phyloP scores from a whole-genome alignment of 345 rosid species.

The Arabis alpina region DNA sequence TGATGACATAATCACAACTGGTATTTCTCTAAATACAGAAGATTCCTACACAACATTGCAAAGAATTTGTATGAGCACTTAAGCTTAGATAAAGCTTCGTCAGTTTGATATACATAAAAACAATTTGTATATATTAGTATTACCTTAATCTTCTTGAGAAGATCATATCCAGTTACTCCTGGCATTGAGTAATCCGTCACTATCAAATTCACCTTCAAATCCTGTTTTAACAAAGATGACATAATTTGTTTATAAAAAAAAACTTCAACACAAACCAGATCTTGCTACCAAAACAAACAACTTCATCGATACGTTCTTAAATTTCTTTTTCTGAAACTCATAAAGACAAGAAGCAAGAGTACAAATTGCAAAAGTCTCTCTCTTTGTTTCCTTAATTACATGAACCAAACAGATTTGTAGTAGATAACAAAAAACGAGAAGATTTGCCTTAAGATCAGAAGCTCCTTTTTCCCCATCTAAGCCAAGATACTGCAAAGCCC shows the following conservation, averaged over 20 bases:
- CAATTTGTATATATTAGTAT: no score
- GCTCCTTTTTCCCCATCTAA: constrained; percentile 68
- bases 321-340: background rate
- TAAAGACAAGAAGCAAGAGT: constrained; percentile 7
- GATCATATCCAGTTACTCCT: constrained; percentile 82
- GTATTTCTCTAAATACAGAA: constrained; percentile 66
- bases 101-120: background rate
- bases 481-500: constrained; percentile 82
- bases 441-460: constrained; percentile 60
- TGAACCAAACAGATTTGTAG: constrained; percentile 20
- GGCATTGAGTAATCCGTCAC: constrained; percentile 90
- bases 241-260: background rate
- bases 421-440: background rate
- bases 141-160: constrained; percentile 80
- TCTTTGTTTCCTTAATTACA: background rate
- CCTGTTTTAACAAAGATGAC: constrained; percentile 44
- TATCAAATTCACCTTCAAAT: constrained; percentile 76
- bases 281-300: constrained; percentile 1
- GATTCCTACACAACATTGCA: constrained; percentile 55
- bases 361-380: background rate
- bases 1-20: constrained; percentile 86
- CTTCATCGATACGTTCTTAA: background rate
- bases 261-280: background rate
- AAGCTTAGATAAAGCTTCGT: background rate
- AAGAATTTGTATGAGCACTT: background rate